Evolutionary conservation across 2,329 filamentous ascomycete genomes (phyloP).

Genomic region (Xylariaceae sp.): DNA sequence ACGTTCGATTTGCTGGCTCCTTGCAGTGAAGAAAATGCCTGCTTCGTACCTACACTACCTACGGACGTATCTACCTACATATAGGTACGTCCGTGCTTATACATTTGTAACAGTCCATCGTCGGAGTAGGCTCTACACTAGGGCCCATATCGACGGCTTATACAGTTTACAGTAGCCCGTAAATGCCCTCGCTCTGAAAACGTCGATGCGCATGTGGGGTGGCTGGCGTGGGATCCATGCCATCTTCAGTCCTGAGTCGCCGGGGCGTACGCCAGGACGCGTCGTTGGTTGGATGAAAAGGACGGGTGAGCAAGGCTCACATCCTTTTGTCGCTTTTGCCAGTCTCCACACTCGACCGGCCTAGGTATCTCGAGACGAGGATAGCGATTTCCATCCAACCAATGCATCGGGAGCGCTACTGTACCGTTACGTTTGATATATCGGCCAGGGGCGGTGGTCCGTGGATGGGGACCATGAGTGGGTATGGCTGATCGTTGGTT

Average conservation of each 20-base stretch:
- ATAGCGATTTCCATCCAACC: slow-evolving; percentile 24
- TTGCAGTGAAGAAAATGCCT: neutral
- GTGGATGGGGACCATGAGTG: neutral
- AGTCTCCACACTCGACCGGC: neutral
- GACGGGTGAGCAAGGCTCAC: slow-evolving; percentile 8
- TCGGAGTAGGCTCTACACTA: slow-evolving; percentile 3
- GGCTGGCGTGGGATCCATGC: slow-evolving; percentile 10
- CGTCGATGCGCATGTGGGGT: slow-evolving; percentile 27
- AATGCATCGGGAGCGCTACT: slow-evolving; percentile 30
- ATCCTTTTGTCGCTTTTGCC: neutral
- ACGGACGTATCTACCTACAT: too few species aligned
- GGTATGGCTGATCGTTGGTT: neutral
- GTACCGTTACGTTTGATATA: slow-evolving; percentile 7
- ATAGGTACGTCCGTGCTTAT: too few species aligned
- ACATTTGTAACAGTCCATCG: slow-evolving; percentile 8
- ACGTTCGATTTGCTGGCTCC: neutral
- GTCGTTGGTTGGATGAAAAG: slow-evolving; percentile 9
- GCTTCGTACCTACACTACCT: too few species aligned
- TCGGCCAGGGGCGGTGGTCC: slow-evolving; percentile 9
- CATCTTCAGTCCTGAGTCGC: slow-evolving; percentile 21
- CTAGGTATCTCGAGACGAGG: slow-evolving; percentile 4
- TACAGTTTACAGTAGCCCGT: neutral
- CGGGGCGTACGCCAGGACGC: slow-evolving; percentile 8
- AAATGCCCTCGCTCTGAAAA: slow-evolving; percentile 20
- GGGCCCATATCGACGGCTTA: slow-evolving; percentile 8